These are phyloP conservation scores for Penicillium palitans DNA, from an alignment of 2,329 filamentous ascomycete species.

Conservation along the genomic window DNA sequence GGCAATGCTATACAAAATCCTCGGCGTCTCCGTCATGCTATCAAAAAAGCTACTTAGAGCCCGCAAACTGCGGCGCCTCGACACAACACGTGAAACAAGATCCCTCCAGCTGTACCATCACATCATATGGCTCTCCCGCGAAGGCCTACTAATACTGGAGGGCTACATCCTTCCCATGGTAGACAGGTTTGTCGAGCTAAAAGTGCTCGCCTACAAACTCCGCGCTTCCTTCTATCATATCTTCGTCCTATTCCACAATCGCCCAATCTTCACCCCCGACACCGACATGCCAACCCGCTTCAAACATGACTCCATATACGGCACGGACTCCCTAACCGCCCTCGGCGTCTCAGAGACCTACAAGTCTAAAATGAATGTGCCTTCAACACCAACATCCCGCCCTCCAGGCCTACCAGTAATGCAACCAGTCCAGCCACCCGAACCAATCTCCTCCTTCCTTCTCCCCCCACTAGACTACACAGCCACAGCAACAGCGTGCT, in stretches of 20 bases:
- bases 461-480: constrained; percentile 79
- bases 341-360: constrained; percentile 39
- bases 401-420: constrained; percentile 41
- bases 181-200: constrained; percentile 74
- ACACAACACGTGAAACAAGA: constrained; percentile 73
- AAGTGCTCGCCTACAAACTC: constrained; percentile 87
- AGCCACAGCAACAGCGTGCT: constrained; percentile 76
- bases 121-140: constrained; percentile 92
- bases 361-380: background rate
- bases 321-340: constrained; percentile 40
- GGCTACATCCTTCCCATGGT: constrained; percentile 83
- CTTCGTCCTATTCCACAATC: constrained; percentile 93
- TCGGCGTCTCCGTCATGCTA: constrained; percentile 86
- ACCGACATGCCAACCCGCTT: constrained; percentile 32
- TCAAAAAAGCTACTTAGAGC: constrained; percentile 80
- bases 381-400: constrained; percentile 11
- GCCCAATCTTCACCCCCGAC: constrained; percentile 69
- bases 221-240: constrained; percentile 95
- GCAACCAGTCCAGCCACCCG: constrained; percentile 25
- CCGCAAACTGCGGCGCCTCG: constrained; percentile 78
- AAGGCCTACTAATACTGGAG: constrained; percentile 85
- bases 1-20: constrained; percentile 78
- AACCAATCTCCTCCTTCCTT: constrained; percentile 67
- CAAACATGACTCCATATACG: constrained; percentile 41
- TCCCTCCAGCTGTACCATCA: constrained; percentile 82